These are phyloP conservation scores for Silene uniflora DNA, from an alignment of 148 eudicot species.

Conservation along the genomic window DNA sequence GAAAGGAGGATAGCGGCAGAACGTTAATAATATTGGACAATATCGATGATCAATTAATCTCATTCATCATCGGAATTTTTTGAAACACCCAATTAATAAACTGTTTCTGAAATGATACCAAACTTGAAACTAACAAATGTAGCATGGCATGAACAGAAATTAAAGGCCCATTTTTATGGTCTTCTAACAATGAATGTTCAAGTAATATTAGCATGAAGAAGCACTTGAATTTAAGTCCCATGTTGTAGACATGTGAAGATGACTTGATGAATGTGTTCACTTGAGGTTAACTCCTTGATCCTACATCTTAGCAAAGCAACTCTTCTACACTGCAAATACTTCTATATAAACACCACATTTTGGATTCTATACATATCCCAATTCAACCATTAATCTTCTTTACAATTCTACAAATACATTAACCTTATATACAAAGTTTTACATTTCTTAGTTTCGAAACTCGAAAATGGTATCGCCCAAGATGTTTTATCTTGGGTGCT, in stretches of 20 bases:
- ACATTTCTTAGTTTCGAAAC: not conserved
- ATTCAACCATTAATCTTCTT: not conserved
- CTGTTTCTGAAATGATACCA: slow-evolving; percentile 8
- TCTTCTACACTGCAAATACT: not conserved
- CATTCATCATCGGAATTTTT: too few relatives aligned
- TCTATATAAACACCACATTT: slow-evolving; percentile 14
- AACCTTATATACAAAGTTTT: not conserved
- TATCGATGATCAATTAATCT: too few relatives aligned
- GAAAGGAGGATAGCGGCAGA: too few relatives aligned
- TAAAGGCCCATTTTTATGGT: slow-evolving; percentile 7
- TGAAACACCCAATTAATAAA: too few relatives aligned
- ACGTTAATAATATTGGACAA: too few relatives aligned
- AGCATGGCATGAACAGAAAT: slow-evolving; percentile 9
- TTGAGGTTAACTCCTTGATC: slow-evolving; percentile 24
- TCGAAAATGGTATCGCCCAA: slow-evolving; percentile 31
- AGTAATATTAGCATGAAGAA: not conserved
- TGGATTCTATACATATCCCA: not conserved
- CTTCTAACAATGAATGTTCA: not conserved
- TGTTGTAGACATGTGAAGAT: slow-evolving; percentile 20
- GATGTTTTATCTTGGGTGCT: slow-evolving; percentile 28
- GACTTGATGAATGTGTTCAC: slow-evolving; percentile 12
- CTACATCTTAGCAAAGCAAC: slow-evolving; percentile 25
- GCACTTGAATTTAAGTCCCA: not conserved
- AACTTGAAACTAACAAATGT: not conserved
- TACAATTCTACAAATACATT: not conserved